phyloP scores from a whole-genome alignment of 805 yeast genomes.

The Zygosaccharomyces gambellarensis region DNA sequence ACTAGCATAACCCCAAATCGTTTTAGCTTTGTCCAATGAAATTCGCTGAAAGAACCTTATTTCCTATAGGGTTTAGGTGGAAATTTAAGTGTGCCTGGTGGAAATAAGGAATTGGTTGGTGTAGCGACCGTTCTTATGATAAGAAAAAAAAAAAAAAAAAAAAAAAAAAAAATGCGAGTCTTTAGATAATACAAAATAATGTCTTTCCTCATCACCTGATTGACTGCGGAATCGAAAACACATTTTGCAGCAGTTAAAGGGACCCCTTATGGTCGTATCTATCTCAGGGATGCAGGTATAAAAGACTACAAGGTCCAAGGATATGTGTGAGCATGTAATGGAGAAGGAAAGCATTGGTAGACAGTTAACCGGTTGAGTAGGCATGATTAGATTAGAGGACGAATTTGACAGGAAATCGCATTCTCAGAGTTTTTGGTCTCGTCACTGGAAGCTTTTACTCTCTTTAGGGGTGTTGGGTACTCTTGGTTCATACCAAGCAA shows the following conservation, averaged over 20 bases:
- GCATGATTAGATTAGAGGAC: conserved; percentile 33
- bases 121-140: neutral
- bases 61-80: neutral
- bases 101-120: neutral
- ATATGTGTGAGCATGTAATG: too few species aligned
- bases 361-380: too few species aligned
- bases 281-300: neutral
- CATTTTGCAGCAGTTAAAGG: neutral
- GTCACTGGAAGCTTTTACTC: conserved; percentile 6
- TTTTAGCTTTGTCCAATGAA: neutral
- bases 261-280: neutral
- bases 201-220: neutral
- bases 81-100: neutral
- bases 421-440: neutral
- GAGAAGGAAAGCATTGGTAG: neutral
- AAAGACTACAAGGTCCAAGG: neutral
- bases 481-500: conserved; percentile 2
- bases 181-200: neutral
- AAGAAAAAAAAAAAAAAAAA: neutral
- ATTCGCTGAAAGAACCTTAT: neutral
- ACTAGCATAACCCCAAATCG: neutral
- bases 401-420: conserved; percentile 21
- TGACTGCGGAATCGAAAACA: neutral
- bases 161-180: neutral
- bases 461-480: conserved; percentile 9